Conservation (phyloP, 768 basidiomycete species). For the Hypsizygus marmoreus region DNA sequence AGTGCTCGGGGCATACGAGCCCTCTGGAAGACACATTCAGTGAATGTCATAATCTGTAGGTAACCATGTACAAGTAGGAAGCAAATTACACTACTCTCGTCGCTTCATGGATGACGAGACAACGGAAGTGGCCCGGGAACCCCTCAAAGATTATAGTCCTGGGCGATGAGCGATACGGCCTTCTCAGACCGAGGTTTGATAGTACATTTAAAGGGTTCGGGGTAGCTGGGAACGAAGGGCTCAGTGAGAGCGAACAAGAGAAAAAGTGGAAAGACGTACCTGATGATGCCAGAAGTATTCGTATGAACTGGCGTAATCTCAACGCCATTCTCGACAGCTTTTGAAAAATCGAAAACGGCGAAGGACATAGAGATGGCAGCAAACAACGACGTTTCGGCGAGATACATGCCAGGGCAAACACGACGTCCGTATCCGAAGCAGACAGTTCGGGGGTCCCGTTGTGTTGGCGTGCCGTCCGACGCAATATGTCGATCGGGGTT, state of each 20-base stretch:
- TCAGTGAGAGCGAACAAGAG: neutral
- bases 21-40: too few species aligned
- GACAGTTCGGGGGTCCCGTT: slow-evolving; percentile 40
- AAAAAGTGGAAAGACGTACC: slow-evolving; percentile 33
- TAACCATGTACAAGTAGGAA: too few species aligned
- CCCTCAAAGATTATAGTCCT: slow-evolving; percentile 16
- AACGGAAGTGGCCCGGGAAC: too few species aligned
- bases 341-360: slow-evolving; percentile 49
- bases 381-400: slow-evolving; percentile 55
- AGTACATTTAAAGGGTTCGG: slow-evolving; percentile 35
- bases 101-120: too few species aligned
- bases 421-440: slow-evolving; percentile 55
- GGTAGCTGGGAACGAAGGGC: slow-evolving; percentile 24
- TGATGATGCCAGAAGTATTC: slow-evolving; percentile 46
- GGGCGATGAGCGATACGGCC: slow-evolving; percentile 28
- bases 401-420: slow-evolving; percentile 48
- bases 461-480: slow-evolving; percentile 26
- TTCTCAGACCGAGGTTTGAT: slow-evolving; percentile 34
- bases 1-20: too few species aligned
- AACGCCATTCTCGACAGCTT: slow-evolving; percentile 44
- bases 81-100: too few species aligned
- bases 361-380: slow-evolving; percentile 44
- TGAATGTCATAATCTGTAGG: too few species aligned
- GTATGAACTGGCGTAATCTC: slow-evolving; percentile 46
- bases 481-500: slow-evolving; percentile 48